Base-by-base conservation (phyloP, 306 rosid genomes). In the Prosopis cineraria region DNA sequence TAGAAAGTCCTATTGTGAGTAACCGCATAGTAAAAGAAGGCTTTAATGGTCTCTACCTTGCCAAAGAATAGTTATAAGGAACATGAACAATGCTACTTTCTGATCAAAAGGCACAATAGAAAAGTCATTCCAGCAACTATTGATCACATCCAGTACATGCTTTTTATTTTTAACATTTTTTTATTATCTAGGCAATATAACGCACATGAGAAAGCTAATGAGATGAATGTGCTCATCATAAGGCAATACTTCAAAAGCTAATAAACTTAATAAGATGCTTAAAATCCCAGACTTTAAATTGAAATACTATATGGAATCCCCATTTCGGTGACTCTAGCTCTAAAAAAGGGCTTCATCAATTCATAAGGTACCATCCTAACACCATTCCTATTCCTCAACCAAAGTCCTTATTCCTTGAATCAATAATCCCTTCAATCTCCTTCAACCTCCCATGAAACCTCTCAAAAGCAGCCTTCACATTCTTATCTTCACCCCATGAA, bases 251-350 rank as follows among this genome's bases (percentile, higher is more conserved):
- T 36, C 1, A 36, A 1, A 36, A 48, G 55, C 22, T 17, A 48
- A 48, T 19, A 8, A 17, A 1, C 24, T 48, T 3, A 48, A 5
- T 5, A 24, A 6, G 17, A 48, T 17, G 22, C 50, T 13, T 48
- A 19, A 52, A 16, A 55, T 24, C 33, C 8, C 36, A 10, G 12
- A 10, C 17, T 22, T 66, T 52, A 67, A 11, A 68, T 68, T 8
- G 72, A 68, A 41, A 68, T 13, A 22, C 75, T 70, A 70, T 47
- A 70, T 9, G 75, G 75, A 70, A 70, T 27, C 1, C 75, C 75
- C 30, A 47, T 70, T 0, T 11, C 62, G 1, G 75, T 70, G 25
- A 70, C 62, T 10, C 75, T 62, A 29, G 62, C 9, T 3, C 53
- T 59, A 2, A 59, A 69, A 25, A 69, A 44, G 0, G 74, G 74